These are phyloP conservation scores for Diaporthe velutina DNA, from an alignment of 2,329 filamentous ascomycete species.

Conservation along the genomic window DNA sequence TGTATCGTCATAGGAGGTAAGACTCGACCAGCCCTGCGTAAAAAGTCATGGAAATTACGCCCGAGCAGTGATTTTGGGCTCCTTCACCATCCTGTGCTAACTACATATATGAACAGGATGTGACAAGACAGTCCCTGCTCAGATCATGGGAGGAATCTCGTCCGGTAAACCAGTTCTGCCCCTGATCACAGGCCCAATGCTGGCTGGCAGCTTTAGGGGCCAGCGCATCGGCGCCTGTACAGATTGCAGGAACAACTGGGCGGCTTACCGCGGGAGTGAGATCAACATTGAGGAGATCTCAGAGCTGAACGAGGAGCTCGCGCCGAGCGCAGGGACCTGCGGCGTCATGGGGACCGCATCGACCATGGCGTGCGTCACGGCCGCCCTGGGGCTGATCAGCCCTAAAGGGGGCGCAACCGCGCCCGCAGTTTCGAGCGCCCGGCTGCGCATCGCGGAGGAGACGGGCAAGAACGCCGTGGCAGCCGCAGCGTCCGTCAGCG, in stretches of 20 bases:
- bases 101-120: constrained; percentile 62
- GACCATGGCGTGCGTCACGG: constrained; percentile 88
- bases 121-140: constrained; percentile 81
- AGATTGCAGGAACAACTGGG: constrained; percentile 82
- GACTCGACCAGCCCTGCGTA: constrained; percentile 37
- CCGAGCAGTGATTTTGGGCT: neutral
- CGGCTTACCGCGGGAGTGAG: constrained; percentile 72
- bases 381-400: constrained; percentile 81
- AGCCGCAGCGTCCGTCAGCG: constrained; percentile 57
- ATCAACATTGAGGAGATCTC: constrained; percentile 81
- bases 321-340: constrained; percentile 83
- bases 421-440: constrained; percentile 81
- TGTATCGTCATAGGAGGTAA: constrained; percentile 76
- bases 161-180: constrained; percentile 80
- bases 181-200: constrained; percentile 80
- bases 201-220: constrained; percentile 77
- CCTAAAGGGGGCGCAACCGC: constrained; percentile 79
- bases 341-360: constrained; percentile 94
- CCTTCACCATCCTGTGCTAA: neutral
- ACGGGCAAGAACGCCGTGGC: constrained; percentile 78
- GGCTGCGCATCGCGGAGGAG: constrained; percentile 84
- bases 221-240: constrained; percentile 79
- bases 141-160: constrained; percentile 81
- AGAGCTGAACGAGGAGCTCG: constrained; percentile 78
- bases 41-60: neutral